Conservation (phyloP, 352 stramenopile species). For the Aphanomyces stellatus region DNA sequence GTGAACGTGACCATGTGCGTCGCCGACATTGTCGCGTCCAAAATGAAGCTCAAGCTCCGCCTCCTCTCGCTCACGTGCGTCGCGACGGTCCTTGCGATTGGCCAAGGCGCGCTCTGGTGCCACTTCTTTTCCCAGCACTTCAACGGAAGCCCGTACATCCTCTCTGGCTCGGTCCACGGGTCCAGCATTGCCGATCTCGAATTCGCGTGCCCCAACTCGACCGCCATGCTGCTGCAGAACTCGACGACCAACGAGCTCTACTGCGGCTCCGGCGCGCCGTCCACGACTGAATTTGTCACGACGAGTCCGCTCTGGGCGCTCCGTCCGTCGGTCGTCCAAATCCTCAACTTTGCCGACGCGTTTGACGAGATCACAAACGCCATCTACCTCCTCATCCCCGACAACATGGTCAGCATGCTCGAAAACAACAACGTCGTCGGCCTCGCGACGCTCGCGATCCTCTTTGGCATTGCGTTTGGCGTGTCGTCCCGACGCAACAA, state of each 20-base stretch:
- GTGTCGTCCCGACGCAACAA: not conserved
- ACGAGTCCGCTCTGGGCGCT: no score
- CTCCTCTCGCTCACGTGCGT: not conserved
- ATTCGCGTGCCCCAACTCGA: no score
- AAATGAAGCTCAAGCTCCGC: not conserved
- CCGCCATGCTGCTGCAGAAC: no score
- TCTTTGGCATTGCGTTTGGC: not conserved
- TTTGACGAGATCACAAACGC: not conserved
- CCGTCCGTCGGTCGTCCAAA: no score
- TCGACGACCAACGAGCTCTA: no score
- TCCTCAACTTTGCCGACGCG: not conserved
- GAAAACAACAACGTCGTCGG: not conserved
- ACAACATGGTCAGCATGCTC: not conserved
- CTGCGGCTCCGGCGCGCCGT: no score
- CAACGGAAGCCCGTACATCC: not conserved
- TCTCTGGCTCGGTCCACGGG: no score
- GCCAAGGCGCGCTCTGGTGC: not conserved
- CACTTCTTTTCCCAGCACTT: not conserved
- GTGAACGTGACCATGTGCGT: not conserved
- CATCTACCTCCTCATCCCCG: not conserved
- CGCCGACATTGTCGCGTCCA: not conserved
- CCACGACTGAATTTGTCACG: no score
- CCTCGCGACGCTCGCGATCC: not conserved
- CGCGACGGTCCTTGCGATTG: not conserved
- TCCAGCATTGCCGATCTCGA: no score